Percentiles rank a stretch among this genome's conserved stretches.
Conservation (phyloP, 78 protist species). For the Dictyostelium capitatum region DNA sequence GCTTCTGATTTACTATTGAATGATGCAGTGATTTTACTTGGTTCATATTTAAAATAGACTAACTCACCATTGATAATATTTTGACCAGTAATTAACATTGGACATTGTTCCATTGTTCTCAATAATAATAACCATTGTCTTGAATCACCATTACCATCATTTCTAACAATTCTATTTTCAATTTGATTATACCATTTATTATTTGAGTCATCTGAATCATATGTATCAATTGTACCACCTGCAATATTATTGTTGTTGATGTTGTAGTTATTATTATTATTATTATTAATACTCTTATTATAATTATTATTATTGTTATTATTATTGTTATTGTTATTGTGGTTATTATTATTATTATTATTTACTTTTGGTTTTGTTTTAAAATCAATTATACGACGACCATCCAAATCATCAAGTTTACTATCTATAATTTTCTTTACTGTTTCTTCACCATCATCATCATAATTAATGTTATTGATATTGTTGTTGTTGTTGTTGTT, state of each 20-base stretch:
- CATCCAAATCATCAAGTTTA: not conserved
- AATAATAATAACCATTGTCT: not conserved
- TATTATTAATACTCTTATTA: too few relatives aligned
- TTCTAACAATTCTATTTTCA: not conserved
- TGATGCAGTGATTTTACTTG: not conserved
- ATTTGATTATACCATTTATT: not conserved
- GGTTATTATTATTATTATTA: too few relatives aligned
- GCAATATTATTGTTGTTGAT: not conserved
- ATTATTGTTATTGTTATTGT: not conserved
- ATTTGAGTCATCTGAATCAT: not conserved
- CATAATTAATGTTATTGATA: not conserved
- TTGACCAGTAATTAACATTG: not conserved
- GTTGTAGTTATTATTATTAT: too few relatives aligned
- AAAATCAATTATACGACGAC: not conserved
- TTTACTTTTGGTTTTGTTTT: not conserved
- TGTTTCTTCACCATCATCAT: slow-evolving; percentile 13
- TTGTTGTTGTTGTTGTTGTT: not conserved
- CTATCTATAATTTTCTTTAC: not conserved
- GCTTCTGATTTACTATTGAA: not conserved
- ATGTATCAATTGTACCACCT: not conserved
- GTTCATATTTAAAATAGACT: not conserved
- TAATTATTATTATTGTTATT: not conserved
- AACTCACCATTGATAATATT: not conserved
- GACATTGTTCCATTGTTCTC: not conserved
- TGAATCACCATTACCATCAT: not conserved